phyloP scores from a whole-genome alignment of 2,329 filamentous ascomycete genomes.

The Verticillium isaacii region DNA sequence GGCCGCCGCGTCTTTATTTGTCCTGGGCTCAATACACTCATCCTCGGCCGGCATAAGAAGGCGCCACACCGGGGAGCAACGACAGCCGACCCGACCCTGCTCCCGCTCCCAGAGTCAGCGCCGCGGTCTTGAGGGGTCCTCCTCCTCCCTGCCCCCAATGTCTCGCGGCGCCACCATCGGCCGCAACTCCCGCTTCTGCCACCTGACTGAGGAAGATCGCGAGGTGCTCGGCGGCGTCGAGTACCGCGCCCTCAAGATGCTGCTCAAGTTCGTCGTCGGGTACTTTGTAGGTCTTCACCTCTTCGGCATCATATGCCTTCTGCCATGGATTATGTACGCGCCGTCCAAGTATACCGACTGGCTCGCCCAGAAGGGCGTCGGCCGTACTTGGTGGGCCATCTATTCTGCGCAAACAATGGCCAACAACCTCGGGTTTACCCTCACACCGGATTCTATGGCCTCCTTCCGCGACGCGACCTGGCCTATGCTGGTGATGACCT shows the following conservation, averaged over 20 bases:
- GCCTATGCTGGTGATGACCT: slow-evolving; percentile 40
- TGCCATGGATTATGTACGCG: slow-evolving; percentile 40
- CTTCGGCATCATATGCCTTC: slow-evolving; percentile 40
- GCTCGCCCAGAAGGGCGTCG: slow-evolving; percentile 30
- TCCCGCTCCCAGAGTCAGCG: background rate
- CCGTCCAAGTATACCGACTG: slow-evolving; percentile 33
- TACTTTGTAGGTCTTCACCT: slow-evolving; percentile 42
- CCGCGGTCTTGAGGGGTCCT: background rate
- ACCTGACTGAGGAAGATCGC: slow-evolving; percentile 32
- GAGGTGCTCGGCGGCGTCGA: slow-evolving; percentile 45
- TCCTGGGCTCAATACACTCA: background rate
- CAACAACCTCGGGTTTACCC: slow-evolving; percentile 47
- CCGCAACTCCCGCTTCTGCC: slow-evolving; percentile 39
- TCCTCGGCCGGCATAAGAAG: too few species aligned
- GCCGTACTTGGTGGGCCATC: slow-evolving; percentile 44
- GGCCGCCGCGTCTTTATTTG: slow-evolving; percentile 5
- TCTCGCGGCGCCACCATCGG: slow-evolving; percentile 38
- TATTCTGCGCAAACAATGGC: slow-evolving; percentile 47
- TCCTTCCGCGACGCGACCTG: slow-evolving; percentile 37
- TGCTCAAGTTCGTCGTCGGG: slow-evolving; percentile 39
- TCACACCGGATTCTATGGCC: slow-evolving; percentile 51
- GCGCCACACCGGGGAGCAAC: too few species aligned
- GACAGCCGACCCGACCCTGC: background rate
- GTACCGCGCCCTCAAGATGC: slow-evolving; percentile 42
- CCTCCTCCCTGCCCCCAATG: slow-evolving; percentile 29